Evolutionary conservation across 129 eudicot species (phyloP).

Genomic region (Sambucus nigra): DNA sequence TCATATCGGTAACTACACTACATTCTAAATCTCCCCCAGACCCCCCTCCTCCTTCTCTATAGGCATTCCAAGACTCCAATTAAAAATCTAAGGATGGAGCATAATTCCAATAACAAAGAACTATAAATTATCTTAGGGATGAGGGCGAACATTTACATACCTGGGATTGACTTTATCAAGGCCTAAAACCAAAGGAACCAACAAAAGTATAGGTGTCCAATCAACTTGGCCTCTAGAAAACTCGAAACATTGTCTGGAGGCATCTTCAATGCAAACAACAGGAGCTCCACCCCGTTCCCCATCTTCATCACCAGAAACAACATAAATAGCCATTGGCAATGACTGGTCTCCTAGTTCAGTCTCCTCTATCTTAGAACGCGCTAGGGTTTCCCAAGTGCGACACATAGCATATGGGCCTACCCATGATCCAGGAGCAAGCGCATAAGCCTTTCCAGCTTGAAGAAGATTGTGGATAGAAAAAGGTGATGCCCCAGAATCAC

Average conservation of each 20-base stretch:
- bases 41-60: too few relatives aligned
- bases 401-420: conserved; percentile 99
- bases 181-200: conserved; percentile 95
- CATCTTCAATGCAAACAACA: conserved; percentile 81
- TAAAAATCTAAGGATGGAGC: too few relatives aligned
- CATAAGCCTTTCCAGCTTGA: conserved; percentile 71
- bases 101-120: too few relatives aligned
- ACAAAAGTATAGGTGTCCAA: conserved; percentile 69
- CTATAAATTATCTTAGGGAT: too few relatives aligned
- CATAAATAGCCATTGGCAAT: conserved; percentile 59
- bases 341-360: conserved; percentile 24
- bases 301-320: conserved; percentile 97
- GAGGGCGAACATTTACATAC: conserved; percentile 20
- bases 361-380: conserved; percentile 32
- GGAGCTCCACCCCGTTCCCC: conserved; percentile 99
- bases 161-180: conserved; percentile 93
- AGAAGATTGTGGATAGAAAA: conserved; percentile 84
- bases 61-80: too few relatives aligned
- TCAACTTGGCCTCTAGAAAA: conserved; percentile 49
- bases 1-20: too few relatives aligned
- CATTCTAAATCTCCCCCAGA: too few relatives aligned
- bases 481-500: conserved; percentile 65
- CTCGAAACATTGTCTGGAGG: conserved; percentile 42
- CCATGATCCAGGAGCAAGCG: conserved; percentile 95
- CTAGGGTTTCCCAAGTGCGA: conserved; percentile 89